These are phyloP conservation scores for Pestalotiopsis sp. DNA, from an alignment of 2,329 filamentous ascomycete species.

Conservation along the genomic window DNA sequence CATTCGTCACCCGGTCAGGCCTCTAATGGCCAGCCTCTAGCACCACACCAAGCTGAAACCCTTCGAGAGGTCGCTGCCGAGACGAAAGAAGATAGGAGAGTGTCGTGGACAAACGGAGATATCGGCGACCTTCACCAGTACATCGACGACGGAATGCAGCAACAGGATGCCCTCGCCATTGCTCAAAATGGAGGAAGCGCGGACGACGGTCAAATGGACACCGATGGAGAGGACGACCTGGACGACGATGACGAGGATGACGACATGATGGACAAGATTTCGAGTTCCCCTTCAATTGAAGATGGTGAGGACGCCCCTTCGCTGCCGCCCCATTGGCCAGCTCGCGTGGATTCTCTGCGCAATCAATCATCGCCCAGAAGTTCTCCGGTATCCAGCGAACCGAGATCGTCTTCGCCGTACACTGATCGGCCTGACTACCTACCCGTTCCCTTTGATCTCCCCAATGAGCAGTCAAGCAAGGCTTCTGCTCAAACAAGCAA, in stretches of 20 bases:
- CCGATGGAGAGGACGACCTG: conserved; percentile 73
- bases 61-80: conserved; percentile 81
- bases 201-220: conserved; percentile 67
- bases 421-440: conserved; percentile 38
- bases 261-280: conserved; percentile 96
- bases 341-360: conserved; percentile 45
- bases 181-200: conserved; percentile 62
- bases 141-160: conserved; percentile 51
- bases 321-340: conserved; percentile 44
- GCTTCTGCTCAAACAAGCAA: conserved; percentile 30
- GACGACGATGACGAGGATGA: conserved; percentile 81
- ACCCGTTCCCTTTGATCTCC: conserved; percentile 25
- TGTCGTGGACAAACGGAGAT: conserved; percentile 54
- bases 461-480: conserved; percentile 35
- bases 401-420: conserved; percentile 46
- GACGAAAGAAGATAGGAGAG: conserved; percentile 68
- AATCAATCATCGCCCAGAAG: conserved; percentile 33
- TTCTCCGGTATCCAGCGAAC: conserved; percentile 34
- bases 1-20: conserved; percentile 39
- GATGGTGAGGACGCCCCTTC: conserved; percentile 80
- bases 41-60: conserved; percentile 84
- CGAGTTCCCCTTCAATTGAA: conserved; percentile 97
- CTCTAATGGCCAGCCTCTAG: conserved; percentile 50
- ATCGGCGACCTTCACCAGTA: conserved; percentile 46
- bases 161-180: conserved; percentile 61